Conservation (phyloP, 2,329 filamentous ascomycete species). For the Macroventuria anomochaeta region DNA sequence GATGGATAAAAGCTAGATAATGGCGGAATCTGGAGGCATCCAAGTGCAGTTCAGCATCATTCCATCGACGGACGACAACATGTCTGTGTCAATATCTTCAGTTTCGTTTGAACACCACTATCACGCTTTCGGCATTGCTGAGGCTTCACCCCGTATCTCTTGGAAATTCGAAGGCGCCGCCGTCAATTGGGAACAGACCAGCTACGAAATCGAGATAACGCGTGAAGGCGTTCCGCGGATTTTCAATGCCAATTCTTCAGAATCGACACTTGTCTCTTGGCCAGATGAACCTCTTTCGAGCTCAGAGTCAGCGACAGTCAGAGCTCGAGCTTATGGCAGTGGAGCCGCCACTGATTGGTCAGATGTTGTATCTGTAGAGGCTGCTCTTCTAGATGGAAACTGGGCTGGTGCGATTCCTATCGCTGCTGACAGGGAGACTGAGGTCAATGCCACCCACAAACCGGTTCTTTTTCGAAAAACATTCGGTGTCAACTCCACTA, state of each 20-base stretch:
- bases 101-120: slow-evolving; percentile 55
- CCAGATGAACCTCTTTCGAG: slow-evolving; percentile 44
- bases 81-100: slow-evolving; percentile 51
- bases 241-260: slow-evolving; percentile 41
- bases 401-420: slow-evolving; percentile 41
- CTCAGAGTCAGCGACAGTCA: slow-evolving; percentile 35
- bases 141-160: slow-evolving; percentile 54
- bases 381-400: slow-evolving; percentile 42
- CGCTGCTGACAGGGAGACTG: slow-evolving; percentile 23
- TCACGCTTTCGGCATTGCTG: slow-evolving; percentile 53
- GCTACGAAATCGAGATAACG: slow-evolving; percentile 55
- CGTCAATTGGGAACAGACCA: slow-evolving; percentile 53
- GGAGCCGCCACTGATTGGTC: slow-evolving; percentile 39
- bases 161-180: slow-evolving; percentile 54
- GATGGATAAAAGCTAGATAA: background rate
- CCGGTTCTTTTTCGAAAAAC: slow-evolving; percentile 49
- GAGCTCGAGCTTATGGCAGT: slow-evolving; percentile 37
- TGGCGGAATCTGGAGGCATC: background rate
- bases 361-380: slow-evolving; percentile 37
- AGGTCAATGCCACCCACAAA: slow-evolving; percentile 31
- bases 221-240: slow-evolving; percentile 27
- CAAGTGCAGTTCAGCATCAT: background rate
- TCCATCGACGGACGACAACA: slow-evolving; percentile 15
- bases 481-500: slow-evolving; percentile 15
- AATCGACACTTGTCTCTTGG: slow-evolving; percentile 56